Evolutionary conservation across 2,329 filamentous ascomycete species (phyloP), one percentile per base, ranked within the genome.

Genomic region (Ilyonectria sp.): DNA sequence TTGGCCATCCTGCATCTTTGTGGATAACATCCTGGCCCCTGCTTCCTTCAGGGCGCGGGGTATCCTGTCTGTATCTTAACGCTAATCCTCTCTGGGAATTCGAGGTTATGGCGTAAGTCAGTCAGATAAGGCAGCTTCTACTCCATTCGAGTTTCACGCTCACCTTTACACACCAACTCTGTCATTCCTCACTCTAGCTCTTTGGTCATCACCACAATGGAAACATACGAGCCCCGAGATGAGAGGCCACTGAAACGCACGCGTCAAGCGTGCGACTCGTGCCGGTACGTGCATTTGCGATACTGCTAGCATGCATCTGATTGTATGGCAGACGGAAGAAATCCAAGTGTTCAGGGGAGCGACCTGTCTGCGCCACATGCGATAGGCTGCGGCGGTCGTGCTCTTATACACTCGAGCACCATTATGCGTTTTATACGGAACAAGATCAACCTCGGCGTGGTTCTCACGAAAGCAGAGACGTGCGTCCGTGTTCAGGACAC

Each of bases 231-330:
- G 9, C 10, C 21, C 1, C 31, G 57, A 37, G 46, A 60, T 10
- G 57, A 52, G 46, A 31, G 57, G 33, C 57, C 57, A 26, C 33
- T 61, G 23, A 61, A 61, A 21, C 58, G 58, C 15, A 61, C 58
- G 17, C 58, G 58, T 5, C 58, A 61, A 43, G 58, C 58, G 3
- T 61, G 58, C 7, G 50, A 61, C 50, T 46, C 49, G 15, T 61
- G 58, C n/a, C 47, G 58, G 57, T 60, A n/a, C 8, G 57, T 60
- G 31, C 3, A 40, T 15, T 6, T 19, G 19, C 33, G 19, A 52
- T 21, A 1, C 1, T 11, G 7, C 7, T 13, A 5, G n/a, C 7
- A 6, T 33, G 17, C 4, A 21, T 2, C 56, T 50, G 43, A 60
- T 21, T 19, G 21, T 9, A 1, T 33, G 19, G 6, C 11, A 52